phyloP scores from a whole-genome alignment of 768 basidiomycete genomes.

The Termitomyces sp. region DNA sequence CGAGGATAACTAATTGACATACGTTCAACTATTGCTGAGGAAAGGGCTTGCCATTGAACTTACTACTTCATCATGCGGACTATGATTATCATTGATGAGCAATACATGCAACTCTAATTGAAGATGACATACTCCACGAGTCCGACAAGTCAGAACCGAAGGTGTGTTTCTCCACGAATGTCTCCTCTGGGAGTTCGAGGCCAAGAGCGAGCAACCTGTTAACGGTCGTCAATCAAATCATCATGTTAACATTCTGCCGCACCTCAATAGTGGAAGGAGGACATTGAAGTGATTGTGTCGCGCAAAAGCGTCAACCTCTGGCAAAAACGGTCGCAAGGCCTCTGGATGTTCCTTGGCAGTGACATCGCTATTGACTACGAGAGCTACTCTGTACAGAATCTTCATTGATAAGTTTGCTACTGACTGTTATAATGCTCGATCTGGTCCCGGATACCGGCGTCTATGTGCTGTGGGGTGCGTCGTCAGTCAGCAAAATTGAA shows the following conservation, averaged over 20 bases:
- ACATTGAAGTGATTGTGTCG: constrained; percentile 35
- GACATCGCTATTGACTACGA: constrained; percentile 33
- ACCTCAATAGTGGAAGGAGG: constrained; percentile 35
- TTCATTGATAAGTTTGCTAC: constrained; percentile 13
- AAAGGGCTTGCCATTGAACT: constrained; percentile 12
- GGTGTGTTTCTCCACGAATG: constrained; percentile 37
- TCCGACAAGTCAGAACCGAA: constrained; percentile 32
- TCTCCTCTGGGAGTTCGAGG: constrained; percentile 43
- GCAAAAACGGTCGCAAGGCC: constrained; percentile 32
- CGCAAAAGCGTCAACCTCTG: constrained; percentile 33
- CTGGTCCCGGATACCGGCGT: constrained; percentile 60
- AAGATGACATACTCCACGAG: constrained; percentile 28
- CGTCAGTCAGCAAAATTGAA: neutral
- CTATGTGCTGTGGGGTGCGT: constrained; percentile 45
- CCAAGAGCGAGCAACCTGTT: constrained; percentile 35
- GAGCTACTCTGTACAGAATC: neutral
- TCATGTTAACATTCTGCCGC: neutral
- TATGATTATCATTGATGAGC: constrained; percentile 15
- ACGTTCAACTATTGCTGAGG: neutral
- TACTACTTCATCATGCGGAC: constrained; percentile 51
- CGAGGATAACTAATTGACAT: constrained; percentile 35
- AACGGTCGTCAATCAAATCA: neutral
- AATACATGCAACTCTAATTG: neutral
- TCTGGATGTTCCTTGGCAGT: constrained; percentile 31
- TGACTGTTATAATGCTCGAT: constrained; percentile 62